Evolutionary conservation across 2,329 filamentous ascomycete species (phyloP).

Genomic region (Hymenoscyphus linearis): DNA sequence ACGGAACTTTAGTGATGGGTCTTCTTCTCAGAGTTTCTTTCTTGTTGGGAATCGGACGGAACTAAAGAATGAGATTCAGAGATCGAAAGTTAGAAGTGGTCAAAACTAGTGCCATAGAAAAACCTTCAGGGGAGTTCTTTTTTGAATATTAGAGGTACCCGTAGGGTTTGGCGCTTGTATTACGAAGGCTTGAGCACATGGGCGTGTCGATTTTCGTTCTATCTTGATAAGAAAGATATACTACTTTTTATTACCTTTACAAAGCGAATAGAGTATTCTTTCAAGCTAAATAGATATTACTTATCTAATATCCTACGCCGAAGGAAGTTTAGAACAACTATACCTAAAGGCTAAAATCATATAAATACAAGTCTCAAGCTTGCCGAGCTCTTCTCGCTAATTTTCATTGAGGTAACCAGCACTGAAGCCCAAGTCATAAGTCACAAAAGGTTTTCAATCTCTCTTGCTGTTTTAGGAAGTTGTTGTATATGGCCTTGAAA

Average conservation of each 20-base stretch:
- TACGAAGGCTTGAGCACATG: no score
- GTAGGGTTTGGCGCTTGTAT: no score
- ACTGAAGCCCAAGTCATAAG: neutral
- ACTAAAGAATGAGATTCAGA: neutral
- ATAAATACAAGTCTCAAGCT: neutral
- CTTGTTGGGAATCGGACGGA: slow-evolving; percentile 32
- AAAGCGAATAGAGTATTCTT: neutral
- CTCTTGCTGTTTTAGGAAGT: neutral
- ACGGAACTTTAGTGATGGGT: slow-evolving; percentile 32
- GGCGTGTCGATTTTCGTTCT: neutral
- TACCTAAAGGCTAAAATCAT: neutral
- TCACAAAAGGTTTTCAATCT: neutral
- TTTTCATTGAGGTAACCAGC: neutral
- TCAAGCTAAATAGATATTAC: neutral
- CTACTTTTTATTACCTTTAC: neutral
- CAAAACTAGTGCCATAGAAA: no score
- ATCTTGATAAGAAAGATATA: neutral
- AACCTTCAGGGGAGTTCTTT: no score
- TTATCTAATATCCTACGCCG: neutral
- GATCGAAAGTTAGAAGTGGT: no score
- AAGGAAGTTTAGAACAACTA: neutral
- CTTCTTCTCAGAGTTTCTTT: slow-evolving; percentile 34
- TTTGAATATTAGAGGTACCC: no score
- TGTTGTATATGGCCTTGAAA: neutral
- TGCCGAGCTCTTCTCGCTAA: neutral